Base-by-base conservation (phyloP, 129 eudicot genomes). In the Arctium lappa region DNA sequence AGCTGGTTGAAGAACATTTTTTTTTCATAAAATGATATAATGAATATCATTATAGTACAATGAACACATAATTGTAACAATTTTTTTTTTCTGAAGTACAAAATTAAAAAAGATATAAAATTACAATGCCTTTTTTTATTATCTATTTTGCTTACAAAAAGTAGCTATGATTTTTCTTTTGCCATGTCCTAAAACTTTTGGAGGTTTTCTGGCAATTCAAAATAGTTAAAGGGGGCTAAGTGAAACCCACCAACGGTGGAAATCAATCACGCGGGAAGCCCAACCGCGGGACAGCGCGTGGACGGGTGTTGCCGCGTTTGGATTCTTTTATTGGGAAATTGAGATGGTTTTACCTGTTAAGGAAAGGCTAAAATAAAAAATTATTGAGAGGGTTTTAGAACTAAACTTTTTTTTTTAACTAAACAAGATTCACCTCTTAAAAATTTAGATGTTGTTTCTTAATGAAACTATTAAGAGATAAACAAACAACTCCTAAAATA, bases 161-260 rank as follows among this genome's bases (percentile, higher is more conserved):
- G 6, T 78, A 33, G 32, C 63, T 33, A 8, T 39, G 27, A 22
- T 22, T 22, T 22, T 0, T 22, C 27, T 16, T 11, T 63, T 38
- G 74, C 31, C 40, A 68, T 40, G 44, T 8, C 62, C 63, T 29
- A 40, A 40, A 27, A 68, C 65, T 40, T 32, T 8, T 12, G 7
- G 75, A 74, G 2, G 32, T 1, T 33, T 9, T 13, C 12, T n/a
- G 15, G 2, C 10, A 62, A 44, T 39, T 18, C 1, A 2, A 3
- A 82, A 69, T 75, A 82, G 33, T 22, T 16, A 68, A 75, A 82
- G 86, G 81, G 39, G 30, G 32, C 76, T 75, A 69, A 76, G 12
- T 69, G 71, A 48, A 82, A 76, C 40, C 4, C 31, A 77, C 34
- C 46, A 71, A 83, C 87, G 83, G 84, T 50, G 79, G 29, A 84